phyloP scores from a whole-genome alignment of 2,329 filamentous ascomycete species.

The Ramichloridium luteum region DNA sequence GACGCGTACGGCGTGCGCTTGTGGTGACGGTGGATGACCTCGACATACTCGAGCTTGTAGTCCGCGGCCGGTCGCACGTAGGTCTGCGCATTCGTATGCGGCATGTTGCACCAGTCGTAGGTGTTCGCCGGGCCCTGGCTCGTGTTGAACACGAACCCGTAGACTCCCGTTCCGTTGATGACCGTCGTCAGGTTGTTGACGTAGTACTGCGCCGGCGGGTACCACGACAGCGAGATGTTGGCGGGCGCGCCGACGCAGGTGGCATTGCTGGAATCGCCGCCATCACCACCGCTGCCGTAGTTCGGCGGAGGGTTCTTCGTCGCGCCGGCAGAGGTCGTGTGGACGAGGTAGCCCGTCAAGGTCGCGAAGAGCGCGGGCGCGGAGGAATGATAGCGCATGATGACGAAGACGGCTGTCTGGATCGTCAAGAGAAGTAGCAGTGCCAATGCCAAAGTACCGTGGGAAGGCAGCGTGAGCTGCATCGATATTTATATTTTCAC shows the following conservation, averaged over 20 bases:
- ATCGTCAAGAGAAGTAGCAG: constrained; percentile 16
- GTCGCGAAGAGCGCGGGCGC: constrained; percentile 13
- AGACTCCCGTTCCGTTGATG: constrained; percentile 48
- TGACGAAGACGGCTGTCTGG: constrained; percentile 16
- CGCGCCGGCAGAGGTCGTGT: too few relatives aligned
- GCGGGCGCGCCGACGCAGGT: constrained; percentile 8
- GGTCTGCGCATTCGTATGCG: constrained; percentile 57
- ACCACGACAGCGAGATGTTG: constrained; percentile 40
- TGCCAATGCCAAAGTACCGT: constrained; percentile 15
- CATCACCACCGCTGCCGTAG: neutral
- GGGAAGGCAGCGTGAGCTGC: constrained; percentile 11
- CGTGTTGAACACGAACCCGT: constrained; percentile 63
- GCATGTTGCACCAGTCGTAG: constrained; percentile 84
- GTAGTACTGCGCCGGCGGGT: constrained; percentile 41
- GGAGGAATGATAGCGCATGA: constrained; percentile 20
- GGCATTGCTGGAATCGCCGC: constrained; percentile 1
- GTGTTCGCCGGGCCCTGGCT: constrained; percentile 44
- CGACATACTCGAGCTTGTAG: constrained; percentile 62
- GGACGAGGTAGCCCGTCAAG: constrained; percentile 1
- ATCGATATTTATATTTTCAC: too few relatives aligned
- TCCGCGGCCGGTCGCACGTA: constrained; percentile 42
- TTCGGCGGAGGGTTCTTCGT: too few relatives aligned
- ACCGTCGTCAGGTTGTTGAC: constrained; percentile 52
- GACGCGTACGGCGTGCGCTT: constrained; percentile 70
- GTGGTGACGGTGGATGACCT: constrained; percentile 74